Percentiles rank a stretch among this genome's conserved stretches.
phyloP scores from a whole-genome alignment of 1,284 basidiomycete genomes.

The Leccinum fallax region DNA sequence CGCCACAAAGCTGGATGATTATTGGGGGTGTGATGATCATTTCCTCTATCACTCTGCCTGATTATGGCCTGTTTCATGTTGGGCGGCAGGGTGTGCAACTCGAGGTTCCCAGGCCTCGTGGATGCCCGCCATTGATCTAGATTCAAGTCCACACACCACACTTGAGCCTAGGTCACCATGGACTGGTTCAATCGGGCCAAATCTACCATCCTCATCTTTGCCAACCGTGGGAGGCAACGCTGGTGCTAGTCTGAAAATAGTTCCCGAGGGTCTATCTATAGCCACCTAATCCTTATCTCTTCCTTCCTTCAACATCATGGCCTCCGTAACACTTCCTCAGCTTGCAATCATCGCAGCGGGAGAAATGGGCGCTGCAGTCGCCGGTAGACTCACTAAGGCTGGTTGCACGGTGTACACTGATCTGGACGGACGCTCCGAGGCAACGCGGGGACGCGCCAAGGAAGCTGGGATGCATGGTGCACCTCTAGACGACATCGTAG shows the following conservation, averaged over 20 bases:
- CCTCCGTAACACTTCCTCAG: slow-evolving; percentile 2
- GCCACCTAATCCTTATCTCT: slow-evolving; percentile 8
- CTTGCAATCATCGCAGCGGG: slow-evolving; percentile 37
- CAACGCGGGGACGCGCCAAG: slow-evolving; percentile 48
- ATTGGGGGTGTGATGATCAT: slow-evolving; percentile 9
- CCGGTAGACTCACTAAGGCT: slow-evolving; percentile 40
- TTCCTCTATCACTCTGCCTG: slow-evolving; percentile 1
- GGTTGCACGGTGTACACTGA: slow-evolving; percentile 54
- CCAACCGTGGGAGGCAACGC: slow-evolving; percentile 1
- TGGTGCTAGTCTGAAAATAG: slow-evolving; percentile 8
- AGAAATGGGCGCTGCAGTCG: slow-evolving; percentile 49
- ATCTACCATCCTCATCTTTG: neutral
- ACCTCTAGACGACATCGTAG: slow-evolving; percentile 46
- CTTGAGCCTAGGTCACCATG: neutral
- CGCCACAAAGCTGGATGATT: slow-evolving; percentile 5
- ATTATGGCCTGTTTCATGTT: slow-evolving; percentile 9
- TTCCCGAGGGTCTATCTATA: slow-evolving; percentile 20
- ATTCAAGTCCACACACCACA: slow-evolving; percentile 20
- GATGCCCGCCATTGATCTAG: slow-evolving; percentile 17
- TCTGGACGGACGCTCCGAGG: slow-evolving; percentile 52
- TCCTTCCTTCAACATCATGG: slow-evolving; percentile 19
- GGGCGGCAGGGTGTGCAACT: slow-evolving; percentile 7
- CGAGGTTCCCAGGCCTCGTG: slow-evolving; percentile 16
- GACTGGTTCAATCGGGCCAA: neutral
- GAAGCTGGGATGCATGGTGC: slow-evolving; percentile 57